Base-by-base conservation (phyloP, 257 asterid genomes). In the Scutellaria baicalensis region DNA sequence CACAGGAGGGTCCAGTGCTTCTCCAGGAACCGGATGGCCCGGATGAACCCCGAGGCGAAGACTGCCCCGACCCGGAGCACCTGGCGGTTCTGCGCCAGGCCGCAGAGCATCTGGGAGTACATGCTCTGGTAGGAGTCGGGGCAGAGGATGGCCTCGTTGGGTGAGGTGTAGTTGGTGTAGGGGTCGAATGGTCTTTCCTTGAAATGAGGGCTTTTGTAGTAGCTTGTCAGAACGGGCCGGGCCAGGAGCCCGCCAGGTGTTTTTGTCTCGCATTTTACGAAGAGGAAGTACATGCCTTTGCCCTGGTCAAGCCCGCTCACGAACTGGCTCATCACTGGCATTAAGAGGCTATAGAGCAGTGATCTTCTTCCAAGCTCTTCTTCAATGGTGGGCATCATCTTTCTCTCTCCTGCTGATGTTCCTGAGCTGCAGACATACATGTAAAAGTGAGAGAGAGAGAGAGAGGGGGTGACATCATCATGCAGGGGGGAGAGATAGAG, bases 361-460 rank as follows among this genome's bases (percentile, higher is more conserved):
- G 97, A 84, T 69, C 98, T 76, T 59, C 98, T 73, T 8, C 47
- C 88, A 0, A 93, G 64, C 9, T 93, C 98, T 12, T 84, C 90
- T 54, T 86, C 97, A 8, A 90, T 88, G 4, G 98, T 88, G 0
- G 98, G 98, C 98, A 93, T 93, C 93, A 90, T 69, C 76, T 93
- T 93, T 51, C 98, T 81, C 71, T 93, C 98, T 8, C 98, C 97
- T 0, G 84, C 97, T 0, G 97, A 90, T 6, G 97, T 90, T 6
- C 97, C 97, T 1, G 97, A 90, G 49, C 97, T 90, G 88, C 74
- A 66, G 1, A 44, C 5, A 54, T 27, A 5, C 4, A 5, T 27
- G 33, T 27, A 27, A 0, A 27, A 27, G 33, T 27, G 33, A 27
- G 33, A 27, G 33, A 27, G 33, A 27, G 33, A 27, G 33, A 27